A percentile compares a stretch with the other conserved stretches of the same genome.
Evolutionary conservation across 148 eudicot genomes (phyloP).

Genomic region (Tetragonia tetragonoides): DNA sequence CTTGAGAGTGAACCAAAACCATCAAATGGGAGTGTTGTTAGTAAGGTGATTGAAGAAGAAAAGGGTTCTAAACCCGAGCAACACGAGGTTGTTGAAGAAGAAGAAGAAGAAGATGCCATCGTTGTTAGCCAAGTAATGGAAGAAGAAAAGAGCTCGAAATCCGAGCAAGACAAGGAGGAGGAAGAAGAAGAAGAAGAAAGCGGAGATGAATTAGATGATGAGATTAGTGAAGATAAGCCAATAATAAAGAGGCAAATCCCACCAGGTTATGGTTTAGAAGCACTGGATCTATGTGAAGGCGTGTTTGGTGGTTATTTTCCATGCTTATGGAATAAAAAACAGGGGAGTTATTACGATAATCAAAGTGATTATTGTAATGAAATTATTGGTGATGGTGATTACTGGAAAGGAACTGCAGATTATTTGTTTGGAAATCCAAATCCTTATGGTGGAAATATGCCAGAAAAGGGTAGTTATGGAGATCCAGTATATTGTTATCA

Average conservation of each 20-base stretch:
- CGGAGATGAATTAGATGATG: constrained; percentile 19
- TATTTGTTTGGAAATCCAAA: constrained; percentile 66
- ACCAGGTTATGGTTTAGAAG: constrained; percentile 58
- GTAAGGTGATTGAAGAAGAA: background rate
- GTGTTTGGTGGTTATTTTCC: constrained; percentile 83
- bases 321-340: constrained; percentile 47
- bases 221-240: constrained; percentile 21
- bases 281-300: constrained; percentile 64
- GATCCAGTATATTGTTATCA: constrained; percentile 28
- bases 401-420: constrained; percentile 56
- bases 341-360: constrained; percentile 6
- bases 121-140: no score
- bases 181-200: constrained; percentile 2
- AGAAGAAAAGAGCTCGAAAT: no score
- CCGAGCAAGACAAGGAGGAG: background rate
- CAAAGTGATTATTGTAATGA: background rate
- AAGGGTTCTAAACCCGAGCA: no score
- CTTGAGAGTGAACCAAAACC: constrained; percentile 8
- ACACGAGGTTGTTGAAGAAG: no score
- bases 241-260: constrained; percentile 36
- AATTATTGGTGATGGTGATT: constrained; percentile 32
- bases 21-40: background rate
- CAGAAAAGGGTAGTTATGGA: constrained; percentile 32
- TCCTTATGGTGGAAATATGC: constrained; percentile 33
- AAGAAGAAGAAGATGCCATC: no score